A percentile compares a stretch with the other conserved stretches of the same genome.
These are phyloP conservation scores for Pontederia crassipes DNA, from an alignment of 176 grass and related monocot genomes.

Conservation along the genomic window DNA sequence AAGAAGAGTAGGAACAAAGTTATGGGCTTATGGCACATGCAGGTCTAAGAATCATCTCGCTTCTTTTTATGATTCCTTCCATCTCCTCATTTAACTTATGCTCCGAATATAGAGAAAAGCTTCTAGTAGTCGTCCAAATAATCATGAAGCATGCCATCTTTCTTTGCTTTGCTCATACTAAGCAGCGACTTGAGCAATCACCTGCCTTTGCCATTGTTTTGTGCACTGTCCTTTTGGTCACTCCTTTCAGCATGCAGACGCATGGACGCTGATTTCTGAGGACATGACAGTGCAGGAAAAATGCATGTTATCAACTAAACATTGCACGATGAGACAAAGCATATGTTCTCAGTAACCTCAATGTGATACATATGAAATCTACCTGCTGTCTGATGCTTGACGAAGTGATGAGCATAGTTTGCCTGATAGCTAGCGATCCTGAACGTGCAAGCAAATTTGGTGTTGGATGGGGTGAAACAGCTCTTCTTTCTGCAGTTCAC, in stretches of 20 bases:
- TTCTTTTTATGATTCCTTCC: too few relatives aligned
- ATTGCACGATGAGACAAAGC: not conserved
- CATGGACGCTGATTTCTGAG: conserved; percentile 54
- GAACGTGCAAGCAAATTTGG: conserved; percentile 36
- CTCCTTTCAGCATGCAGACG: conserved; percentile 49
- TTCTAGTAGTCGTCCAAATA: conserved; percentile 71
- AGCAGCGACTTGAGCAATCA: conserved; percentile 81
- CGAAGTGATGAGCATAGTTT: conserved; percentile 61
- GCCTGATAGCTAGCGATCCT: conserved; percentile 44
- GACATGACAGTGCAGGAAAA: conserved; percentile 6
- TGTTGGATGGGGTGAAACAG: conserved; percentile 32
- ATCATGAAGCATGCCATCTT: conserved; percentile 49
- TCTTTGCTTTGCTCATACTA: conserved; percentile 77
- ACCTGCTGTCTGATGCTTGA: conserved; percentile 70
- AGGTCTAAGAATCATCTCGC: too few relatives aligned
- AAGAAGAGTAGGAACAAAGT: too few relatives aligned
- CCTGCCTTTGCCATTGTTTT: conserved; percentile 57
- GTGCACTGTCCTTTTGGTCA: conserved; percentile 41
- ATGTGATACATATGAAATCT: not conserved
- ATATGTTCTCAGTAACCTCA: too few relatives aligned
- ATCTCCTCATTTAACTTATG: too few relatives aligned
- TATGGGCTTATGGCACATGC: too few relatives aligned
- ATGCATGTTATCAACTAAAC: not conserved
- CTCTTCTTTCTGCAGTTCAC: conserved; percentile 42
- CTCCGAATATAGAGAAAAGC: too few relatives aligned